These are phyloP conservation scores for Rhodotorula paludigena DNA, from an alignment of 768 basidiomycete species.

Conservation along the genomic window DNA sequence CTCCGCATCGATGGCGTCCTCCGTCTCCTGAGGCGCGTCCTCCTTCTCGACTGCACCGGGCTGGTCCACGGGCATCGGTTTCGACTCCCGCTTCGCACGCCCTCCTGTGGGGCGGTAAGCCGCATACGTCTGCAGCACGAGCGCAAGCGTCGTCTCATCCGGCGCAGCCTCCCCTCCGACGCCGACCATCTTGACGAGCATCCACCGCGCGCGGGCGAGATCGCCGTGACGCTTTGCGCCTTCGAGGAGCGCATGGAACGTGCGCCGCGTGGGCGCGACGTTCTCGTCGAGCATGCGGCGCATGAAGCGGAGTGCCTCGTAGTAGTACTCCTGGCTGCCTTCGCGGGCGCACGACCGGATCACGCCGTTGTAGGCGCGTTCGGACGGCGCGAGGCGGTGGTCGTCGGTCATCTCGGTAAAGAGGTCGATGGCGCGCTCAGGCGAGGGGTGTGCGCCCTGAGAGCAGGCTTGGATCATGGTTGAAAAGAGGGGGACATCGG, in stretches of 20 bases:
- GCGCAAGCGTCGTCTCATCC: conserved; percentile 26
- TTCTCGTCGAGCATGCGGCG: conserved; percentile 72
- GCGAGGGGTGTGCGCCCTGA: conserved; percentile 59
- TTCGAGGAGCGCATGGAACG: conserved; percentile 80
- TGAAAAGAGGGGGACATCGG: conserved; percentile 67
- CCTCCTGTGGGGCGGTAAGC: conserved; percentile 13
- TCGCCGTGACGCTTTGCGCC: conserved; percentile 84
- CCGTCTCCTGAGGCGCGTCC: neutral
- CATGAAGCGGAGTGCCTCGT: conserved; percentile 75
- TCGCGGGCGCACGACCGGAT: conserved; percentile 71
- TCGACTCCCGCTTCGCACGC: neutral
- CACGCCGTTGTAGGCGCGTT: conserved; percentile 69
- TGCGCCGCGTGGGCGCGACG: conserved; percentile 58
- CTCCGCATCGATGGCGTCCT: neutral
- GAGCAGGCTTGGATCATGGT: conserved; percentile 86
- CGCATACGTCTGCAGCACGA: conserved; percentile 38
- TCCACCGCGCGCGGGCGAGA: conserved; percentile 75
- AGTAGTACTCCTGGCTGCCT: conserved; percentile 49
- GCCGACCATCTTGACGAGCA: conserved; percentile 77
- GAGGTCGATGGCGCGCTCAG: conserved; percentile 85
- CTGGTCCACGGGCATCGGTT: too few species aligned
- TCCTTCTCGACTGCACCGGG: too few species aligned
- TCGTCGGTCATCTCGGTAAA: conserved; percentile 76
- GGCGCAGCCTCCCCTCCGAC: conserved; percentile 20
- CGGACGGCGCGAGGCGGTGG: conserved; percentile 53